These are phyloP conservation scores for Cyberlindnera maritima DNA, from an alignment of 805 yeast species.

Conservation along the genomic window DNA sequence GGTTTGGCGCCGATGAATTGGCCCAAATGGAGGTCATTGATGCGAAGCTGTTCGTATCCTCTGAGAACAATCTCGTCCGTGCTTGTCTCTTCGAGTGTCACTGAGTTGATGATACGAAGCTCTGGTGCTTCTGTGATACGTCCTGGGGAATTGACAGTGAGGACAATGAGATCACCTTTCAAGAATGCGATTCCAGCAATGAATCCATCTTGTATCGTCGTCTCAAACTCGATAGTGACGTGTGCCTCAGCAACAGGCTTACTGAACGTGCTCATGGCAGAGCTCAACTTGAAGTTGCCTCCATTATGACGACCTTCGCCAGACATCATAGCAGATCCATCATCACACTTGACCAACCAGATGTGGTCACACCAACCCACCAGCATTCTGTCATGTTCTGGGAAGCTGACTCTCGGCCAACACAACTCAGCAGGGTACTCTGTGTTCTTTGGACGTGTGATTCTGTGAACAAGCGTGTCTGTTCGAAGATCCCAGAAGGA, in stretches of 20 bases:
- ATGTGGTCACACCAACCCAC: conserved; percentile 83
- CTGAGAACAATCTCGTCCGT: conserved; percentile 75
- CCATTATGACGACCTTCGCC: background rate
- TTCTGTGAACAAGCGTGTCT: conserved; percentile 44
- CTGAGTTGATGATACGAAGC: conserved; percentile 60
- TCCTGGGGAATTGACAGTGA: conserved; percentile 47
- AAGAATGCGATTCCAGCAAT: conserved; percentile 80
- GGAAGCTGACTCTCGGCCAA: conserved; percentile 73
- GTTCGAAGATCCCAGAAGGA: conserved; percentile 58
- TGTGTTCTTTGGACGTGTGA: conserved; percentile 53
- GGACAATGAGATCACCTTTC: conserved; percentile 66
- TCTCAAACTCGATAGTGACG: conserved; percentile 42
- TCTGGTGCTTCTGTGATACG: conserved; percentile 57
- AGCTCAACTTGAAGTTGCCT: conserved; percentile 29
- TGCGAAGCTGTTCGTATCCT: conserved; percentile 37
- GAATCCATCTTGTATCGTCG: conserved; percentile 39
- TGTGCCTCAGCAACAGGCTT: conserved; percentile 36
- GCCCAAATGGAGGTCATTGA: conserved; percentile 77
- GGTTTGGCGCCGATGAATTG: conserved; percentile 42
- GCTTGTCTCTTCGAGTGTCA: conserved; percentile 67
- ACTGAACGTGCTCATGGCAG: conserved; percentile 47
- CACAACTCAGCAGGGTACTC: conserved; percentile 69
- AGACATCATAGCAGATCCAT: conserved; percentile 6
- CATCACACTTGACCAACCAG: conserved; percentile 60
- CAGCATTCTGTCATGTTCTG: conserved; percentile 62